A percentile compares a stretch with the other conserved stretches of the same genome.
These are phyloP conservation scores for Trichoderma breve DNA, from an alignment of 2,329 filamentous ascomycete genomes.

Conservation along the genomic window DNA sequence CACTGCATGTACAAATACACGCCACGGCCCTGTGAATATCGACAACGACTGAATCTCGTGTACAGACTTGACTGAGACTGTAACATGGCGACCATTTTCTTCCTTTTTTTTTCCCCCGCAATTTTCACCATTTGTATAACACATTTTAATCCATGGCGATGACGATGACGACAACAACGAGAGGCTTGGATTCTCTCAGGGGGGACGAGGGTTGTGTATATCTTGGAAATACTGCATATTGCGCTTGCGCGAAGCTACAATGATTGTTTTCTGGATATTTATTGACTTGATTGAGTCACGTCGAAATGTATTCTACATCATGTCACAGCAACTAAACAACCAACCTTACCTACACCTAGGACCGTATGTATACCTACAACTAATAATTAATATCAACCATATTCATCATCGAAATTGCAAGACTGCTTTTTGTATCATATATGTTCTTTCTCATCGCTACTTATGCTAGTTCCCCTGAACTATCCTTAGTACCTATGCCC, in stretches of 20 bases:
- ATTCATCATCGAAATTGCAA: background rate
- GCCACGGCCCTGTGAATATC: background rate
- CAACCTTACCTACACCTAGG: background rate
- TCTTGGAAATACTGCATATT: background rate
- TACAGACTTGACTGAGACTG: background rate
- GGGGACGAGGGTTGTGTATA: background rate
- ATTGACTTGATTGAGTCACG: background rate
- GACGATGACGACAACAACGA: background rate
- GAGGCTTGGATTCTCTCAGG: background rate
- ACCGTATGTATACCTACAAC: background rate
- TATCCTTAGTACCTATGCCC: background rate
- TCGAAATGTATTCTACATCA: background rate
- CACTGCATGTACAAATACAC: background rate
- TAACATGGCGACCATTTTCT: background rate
- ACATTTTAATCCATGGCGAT: slow-evolving; percentile 1
- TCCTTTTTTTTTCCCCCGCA: background rate
- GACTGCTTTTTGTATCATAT: background rate
- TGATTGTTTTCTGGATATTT: background rate
- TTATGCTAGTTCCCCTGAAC: background rate
- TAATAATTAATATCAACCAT: background rate
- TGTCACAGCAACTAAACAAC: background rate
- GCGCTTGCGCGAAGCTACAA: background rate
- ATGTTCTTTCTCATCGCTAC: background rate
- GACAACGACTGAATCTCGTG: background rate
- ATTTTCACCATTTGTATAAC: background rate